Percentiles rank a stretch among this genome's conserved stretches.
These are phyloP conservation scores for Phytophthora citricola DNA, from an alignment of 352 stramenopile species.

Conservation along the genomic window DNA sequence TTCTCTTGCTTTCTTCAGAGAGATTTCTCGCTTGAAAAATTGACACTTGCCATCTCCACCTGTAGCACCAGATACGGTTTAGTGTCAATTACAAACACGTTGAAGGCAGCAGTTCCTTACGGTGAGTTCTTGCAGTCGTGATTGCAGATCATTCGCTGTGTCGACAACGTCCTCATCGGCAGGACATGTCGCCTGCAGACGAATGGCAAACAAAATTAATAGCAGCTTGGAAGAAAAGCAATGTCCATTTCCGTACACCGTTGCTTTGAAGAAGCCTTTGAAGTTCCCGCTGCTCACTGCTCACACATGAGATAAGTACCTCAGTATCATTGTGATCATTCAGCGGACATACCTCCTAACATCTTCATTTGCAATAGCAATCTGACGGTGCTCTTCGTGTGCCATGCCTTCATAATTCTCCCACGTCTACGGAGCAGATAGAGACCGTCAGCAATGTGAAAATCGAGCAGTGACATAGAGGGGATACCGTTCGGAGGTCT, in stretches of 20 bases:
- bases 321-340: too few relatives aligned
- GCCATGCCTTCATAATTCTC: conserved; percentile 36
- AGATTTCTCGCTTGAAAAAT: conserved; percentile 42
- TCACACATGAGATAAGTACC: not conserved
- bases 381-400: conserved; percentile 39
- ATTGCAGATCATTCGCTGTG: conserved; percentile 24
- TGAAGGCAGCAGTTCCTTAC: conserved; percentile 14
- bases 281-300: conserved; percentile 36
- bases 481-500: conserved; percentile 36
- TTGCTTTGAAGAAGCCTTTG: conserved; percentile 33
- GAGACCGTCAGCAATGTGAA: not conserved
- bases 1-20: conserved; percentile 44
- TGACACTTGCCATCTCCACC: conserved; percentile 29
- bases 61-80: conserved; percentile 5
- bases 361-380: conserved; percentile 35
- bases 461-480: not conserved
- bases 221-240: not conserved
- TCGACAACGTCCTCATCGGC: conserved; percentile 39
- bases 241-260: conserved; percentile 16
- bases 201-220: conserved; percentile 3
- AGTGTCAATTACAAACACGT: not conserved
- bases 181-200: conserved; percentile 36
- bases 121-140: conserved; percentile 36
- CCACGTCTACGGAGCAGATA: conserved; percentile 16
- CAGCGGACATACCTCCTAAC: conserved; percentile 25